Percentiles rank a stretch among this genome's conserved stretches.
Conservation (phyloP, 2,329 filamentous ascomycete species). For the Alternaria gaisen region DNA sequence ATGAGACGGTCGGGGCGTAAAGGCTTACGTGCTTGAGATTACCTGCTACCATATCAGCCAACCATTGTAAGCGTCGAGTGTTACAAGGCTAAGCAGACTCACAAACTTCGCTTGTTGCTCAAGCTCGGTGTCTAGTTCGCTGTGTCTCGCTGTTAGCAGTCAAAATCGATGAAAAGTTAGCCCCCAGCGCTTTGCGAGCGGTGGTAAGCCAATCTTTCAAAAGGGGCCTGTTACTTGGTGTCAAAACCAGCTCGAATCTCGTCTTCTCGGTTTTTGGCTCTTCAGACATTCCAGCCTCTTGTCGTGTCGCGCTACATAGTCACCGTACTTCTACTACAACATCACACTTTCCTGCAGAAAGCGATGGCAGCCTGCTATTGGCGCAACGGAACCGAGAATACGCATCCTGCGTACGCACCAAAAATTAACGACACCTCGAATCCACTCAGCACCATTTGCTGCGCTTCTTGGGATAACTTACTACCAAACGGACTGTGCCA, state of each 20-base stretch:
- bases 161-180: neutral
- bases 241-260: neutral
- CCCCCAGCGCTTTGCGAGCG: slow-evolving; percentile 1
- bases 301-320: neutral
- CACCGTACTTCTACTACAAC: neutral
- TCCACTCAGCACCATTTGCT: neutral
- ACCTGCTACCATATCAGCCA: neutral
- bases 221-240: neutral
- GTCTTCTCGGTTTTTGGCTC: neutral
- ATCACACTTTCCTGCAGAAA: neutral
- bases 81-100: neutral
- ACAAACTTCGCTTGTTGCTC: neutral
- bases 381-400: neutral
- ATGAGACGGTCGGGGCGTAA: neutral
- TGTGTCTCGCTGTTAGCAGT: neutral
- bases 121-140: neutral
- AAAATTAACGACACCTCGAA: neutral
- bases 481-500: neutral
- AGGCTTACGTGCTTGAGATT: slow-evolving; percentile 1
- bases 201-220: slow-evolving; percentile 2
- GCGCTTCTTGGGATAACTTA: neutral
- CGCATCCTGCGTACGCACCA: neutral
- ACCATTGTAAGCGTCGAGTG: neutral
- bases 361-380: neutral
- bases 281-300: neutral